Conservation (phyloP, 2,329 filamentous ascomycete species). For the Fusarium haematococcum region DNA sequence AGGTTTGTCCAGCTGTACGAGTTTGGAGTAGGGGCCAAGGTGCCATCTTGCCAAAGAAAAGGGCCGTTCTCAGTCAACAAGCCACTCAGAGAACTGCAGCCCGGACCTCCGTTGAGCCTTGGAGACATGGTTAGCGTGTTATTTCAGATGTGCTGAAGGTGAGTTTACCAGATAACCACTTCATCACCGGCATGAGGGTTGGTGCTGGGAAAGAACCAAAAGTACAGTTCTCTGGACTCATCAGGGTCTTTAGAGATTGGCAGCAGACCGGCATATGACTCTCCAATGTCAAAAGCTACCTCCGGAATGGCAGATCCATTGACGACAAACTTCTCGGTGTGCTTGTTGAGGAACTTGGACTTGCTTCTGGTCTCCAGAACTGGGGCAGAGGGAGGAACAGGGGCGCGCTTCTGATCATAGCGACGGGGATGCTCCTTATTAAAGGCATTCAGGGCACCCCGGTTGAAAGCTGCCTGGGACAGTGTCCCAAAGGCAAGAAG, state of each 20-base stretch:
- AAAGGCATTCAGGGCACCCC: slow-evolving; percentile 37
- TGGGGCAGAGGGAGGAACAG: not conserved
- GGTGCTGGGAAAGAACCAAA: slow-evolving; percentile 74
- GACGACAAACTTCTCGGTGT: slow-evolving; percentile 63
- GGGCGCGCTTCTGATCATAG: slow-evolving; percentile 25
- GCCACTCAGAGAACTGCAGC: slow-evolving; percentile 42
- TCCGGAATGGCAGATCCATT: slow-evolving; percentile 75
- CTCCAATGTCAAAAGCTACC: slow-evolving; percentile 75
- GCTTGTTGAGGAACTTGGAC: slow-evolving; percentile 39
- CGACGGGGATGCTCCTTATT: slow-evolving; percentile 16
- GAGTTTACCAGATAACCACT: slow-evolving; percentile 67
- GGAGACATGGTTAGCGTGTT: slow-evolving; percentile 60
- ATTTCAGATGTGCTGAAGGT: not conserved
- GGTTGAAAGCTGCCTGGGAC: slow-evolving; percentile 40
- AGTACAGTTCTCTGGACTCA: slow-evolving; percentile 68
- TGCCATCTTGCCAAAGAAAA: slow-evolving; percentile 78
- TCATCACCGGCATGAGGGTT: slow-evolving; percentile 65
- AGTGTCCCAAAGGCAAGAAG: slow-evolving; percentile 38
- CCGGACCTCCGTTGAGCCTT: slow-evolving; percentile 57
- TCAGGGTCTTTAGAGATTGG: slow-evolving; percentile 64
- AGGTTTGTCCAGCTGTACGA: slow-evolving; percentile 80
- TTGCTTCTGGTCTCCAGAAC: slow-evolving; percentile 19
- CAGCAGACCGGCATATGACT: slow-evolving; percentile 73
- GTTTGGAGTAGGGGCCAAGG: slow-evolving; percentile 72
- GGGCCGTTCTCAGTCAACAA: slow-evolving; percentile 83